Evolutionary conservation across 225 moss, liverwort and hornwort species (phyloP), one percentile per base, ranked within the genome.

Genomic region (Marchantia polymorpha): DNA sequence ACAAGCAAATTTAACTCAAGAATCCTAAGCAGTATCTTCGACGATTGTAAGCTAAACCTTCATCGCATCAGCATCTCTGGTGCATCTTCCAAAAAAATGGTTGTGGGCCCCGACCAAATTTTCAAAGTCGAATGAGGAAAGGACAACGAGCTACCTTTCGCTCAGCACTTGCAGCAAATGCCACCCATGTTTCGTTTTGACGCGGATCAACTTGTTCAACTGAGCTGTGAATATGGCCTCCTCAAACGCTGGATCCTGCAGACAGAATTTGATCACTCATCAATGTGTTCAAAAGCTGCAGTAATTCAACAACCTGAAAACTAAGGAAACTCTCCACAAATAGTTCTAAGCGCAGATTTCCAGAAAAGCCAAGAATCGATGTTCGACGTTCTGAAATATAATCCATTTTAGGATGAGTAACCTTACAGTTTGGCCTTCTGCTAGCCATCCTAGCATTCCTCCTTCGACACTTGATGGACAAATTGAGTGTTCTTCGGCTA

Each of bases 391-490:
- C n/a, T n/a, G n/a, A n/a, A n/a, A n/a, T n/a, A n/a, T n/a, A n/a
- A n/a, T n/a, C n/a, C n/a, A n/a, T n/a, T n/a, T n/a, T n/a, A n/a
- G n/a, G n/a, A n/a, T n/a, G n/a, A n/a, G n/a, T n/a, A n/a, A n/a
- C n/a, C 90, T 88, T 88, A 96, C 96, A 55, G 94, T 97, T 87
- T 94, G 91, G 66, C 97, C 94, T 0, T 78, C 78, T 29, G 84
- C 61, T 75, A 94, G 77, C 97, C 97, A 97, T 84, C 97, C 94
- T 19, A 97, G 73, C 94, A 94, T 97, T 80, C 97, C 97, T 75
- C 97, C 97, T 69, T 84, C 92, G 49, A 79, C 72, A 79, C 88
- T 93, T 20, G 94, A 97, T 82, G 97, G 91, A 83, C 97, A 97
- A 25, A 79, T 85, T 52, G 97, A 97, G 66, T 94, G 74, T 69